phyloP scores from a whole-genome alignment of 805 yeast genomes.

The Metschnikowia lachancei region DNA sequence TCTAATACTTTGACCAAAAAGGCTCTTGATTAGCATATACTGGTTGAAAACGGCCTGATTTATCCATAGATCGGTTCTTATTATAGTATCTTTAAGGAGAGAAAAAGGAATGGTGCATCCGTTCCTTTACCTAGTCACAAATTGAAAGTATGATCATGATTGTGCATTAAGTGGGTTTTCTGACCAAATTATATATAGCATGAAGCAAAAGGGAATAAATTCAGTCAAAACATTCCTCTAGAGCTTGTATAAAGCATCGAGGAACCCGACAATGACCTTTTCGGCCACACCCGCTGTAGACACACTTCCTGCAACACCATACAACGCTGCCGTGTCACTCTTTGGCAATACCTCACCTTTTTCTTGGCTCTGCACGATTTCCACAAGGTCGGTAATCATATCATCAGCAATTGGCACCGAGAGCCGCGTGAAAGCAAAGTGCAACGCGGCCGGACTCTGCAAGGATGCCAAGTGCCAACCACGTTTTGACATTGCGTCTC shows the following conservation, averaged over 20 bases:
- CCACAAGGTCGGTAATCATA: constrained; percentile 51
- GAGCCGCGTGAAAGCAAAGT: constrained; percentile 80
- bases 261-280: constrained; percentile 69
- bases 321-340: constrained; percentile 79
- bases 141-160: too few relatives aligned
- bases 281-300: constrained; percentile 82
- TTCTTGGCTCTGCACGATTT: constrained; percentile 42
- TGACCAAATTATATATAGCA: too few relatives aligned
- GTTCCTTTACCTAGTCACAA: too few relatives aligned
- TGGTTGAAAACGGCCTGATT: too few relatives aligned
- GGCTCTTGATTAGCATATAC: too few relatives aligned
- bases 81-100: too few relatives aligned
- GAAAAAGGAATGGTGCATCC: too few relatives aligned
- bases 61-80: too few relatives aligned
- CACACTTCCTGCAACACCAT: constrained; percentile 94
- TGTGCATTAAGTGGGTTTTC: too few relatives aligned
- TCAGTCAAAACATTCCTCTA: neutral
- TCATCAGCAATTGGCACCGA: constrained; percentile 61
- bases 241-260: constrained; percentile 73
- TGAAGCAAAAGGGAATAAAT: too few relatives aligned
- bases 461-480: constrained; percentile 91
- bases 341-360: constrained; percentile 23
- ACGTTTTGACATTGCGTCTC: constrained; percentile 61
- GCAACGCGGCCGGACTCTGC: constrained; percentile 89
- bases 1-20: too few relatives aligned